Conservation (phyloP, 768 basidiomycete species). For the Cystofilobasidium bisporidii region DNA sequence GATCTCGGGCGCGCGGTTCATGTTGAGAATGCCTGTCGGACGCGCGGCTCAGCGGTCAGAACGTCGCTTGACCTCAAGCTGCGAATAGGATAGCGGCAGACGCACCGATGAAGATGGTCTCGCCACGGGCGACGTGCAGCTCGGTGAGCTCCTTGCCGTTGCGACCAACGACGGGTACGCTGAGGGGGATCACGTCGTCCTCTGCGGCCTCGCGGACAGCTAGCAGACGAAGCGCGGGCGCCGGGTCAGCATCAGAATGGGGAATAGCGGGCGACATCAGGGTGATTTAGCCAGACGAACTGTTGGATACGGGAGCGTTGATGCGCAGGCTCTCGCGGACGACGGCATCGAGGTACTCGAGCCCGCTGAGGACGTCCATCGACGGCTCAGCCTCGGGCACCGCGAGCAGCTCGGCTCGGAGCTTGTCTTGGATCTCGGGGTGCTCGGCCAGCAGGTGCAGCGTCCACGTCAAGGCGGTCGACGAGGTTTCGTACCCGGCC, state of each 20-base stretch:
- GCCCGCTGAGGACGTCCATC: slow-evolving; percentile 14
- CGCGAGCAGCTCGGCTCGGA: slow-evolving; percentile 14
- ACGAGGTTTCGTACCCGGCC: slow-evolving; percentile 12
- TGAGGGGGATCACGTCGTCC: slow-evolving; percentile 21
- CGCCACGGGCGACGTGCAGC: not conserved
- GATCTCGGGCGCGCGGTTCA: slow-evolving; percentile 64
- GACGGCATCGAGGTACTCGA: slow-evolving; percentile 24
- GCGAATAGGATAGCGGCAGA: not conserved
- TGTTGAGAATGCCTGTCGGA: slow-evolving; percentile 3
- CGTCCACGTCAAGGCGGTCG: slow-evolving; percentile 23
- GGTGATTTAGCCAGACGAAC: no score
- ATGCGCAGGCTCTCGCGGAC: slow-evolving; percentile 18
- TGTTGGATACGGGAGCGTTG: slow-evolving; percentile 11
- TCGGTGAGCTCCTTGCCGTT: slow-evolving; percentile 10
- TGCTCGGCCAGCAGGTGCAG: slow-evolving; percentile 15
- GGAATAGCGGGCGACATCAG: no score
- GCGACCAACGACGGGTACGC: slow-evolving; percentile 13
- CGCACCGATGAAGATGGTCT: slow-evolving; percentile 20
- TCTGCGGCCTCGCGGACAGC: slow-evolving; percentile 1
- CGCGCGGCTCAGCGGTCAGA: not conserved
- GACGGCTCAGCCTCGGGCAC: not conserved
- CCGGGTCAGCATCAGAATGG: no score
- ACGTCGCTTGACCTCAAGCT: no score
- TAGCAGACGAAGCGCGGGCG: no score
- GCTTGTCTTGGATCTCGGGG: slow-evolving; percentile 12